Evolutionary conservation across 306 rosid species (phyloP).

Genomic region (Sicyos baderoa): DNA sequence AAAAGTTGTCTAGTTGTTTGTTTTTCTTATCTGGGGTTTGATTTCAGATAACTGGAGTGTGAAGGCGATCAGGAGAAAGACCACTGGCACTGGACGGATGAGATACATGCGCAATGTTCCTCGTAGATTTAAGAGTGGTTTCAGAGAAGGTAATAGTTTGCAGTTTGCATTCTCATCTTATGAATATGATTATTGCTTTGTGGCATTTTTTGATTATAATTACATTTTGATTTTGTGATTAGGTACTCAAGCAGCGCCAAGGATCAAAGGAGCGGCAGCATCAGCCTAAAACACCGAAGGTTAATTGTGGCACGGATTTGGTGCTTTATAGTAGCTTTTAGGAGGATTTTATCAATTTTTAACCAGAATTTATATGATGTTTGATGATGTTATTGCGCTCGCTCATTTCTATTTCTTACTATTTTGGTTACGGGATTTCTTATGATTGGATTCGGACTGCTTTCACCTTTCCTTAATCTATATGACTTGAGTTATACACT

Average conservation of each 20-base stretch:
- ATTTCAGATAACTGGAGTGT: conserved; percentile 84
- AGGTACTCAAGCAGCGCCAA: conserved; percentile 85
- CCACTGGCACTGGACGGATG: conserved; percentile 99
- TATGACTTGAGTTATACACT: not conserved
- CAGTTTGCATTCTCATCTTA: not conserved
- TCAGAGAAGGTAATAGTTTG: conserved; percentile 72
- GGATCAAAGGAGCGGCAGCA: conserved; percentile 54
- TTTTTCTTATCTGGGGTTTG: not conserved
- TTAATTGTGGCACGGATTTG: conserved; percentile 4
- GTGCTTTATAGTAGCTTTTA: conserved; percentile 15
- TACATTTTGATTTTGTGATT: not conserved
- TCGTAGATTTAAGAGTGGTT: conserved; percentile 97
- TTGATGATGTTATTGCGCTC: conserved; percentile 7
- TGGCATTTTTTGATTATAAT: not conserved
- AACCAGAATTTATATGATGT: conserved; percentile 8
- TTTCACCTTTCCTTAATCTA: not conserved
- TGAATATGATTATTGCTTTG: not conserved
- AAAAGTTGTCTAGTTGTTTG: no score
- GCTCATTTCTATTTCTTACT: not conserved
- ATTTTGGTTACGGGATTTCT: not conserved
- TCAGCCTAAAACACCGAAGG: conserved; percentile 15
- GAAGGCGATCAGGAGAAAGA: conserved; percentile 96
- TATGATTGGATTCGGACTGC: not conserved
- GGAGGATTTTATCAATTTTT: conserved; percentile 3
- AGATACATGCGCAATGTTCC: conserved; percentile 88